Base-by-base conservation (phyloP, 1,139 yeast genomes). In the Hyphopichia wangnamkhiaoensis region DNA sequence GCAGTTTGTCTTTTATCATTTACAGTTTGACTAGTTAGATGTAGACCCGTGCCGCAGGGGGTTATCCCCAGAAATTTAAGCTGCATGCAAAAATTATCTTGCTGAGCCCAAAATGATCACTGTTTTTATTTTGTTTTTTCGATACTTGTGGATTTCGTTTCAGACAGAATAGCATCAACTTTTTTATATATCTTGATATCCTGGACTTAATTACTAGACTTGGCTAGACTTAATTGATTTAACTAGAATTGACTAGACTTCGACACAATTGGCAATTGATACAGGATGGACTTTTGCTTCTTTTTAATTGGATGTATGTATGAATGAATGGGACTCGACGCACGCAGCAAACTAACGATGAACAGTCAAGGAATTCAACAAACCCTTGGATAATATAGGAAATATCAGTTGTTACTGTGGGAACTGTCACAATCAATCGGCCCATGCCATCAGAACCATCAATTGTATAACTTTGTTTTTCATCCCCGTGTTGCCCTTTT, bases 341-440 rank as follows among this genome's bases (percentile, higher is more conserved):
- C 18, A 29, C n/a, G n/a, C n/a, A 24, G 18, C 44, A 37, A 33
- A 42, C 43, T 19, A 32, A 42, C 31, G 37, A 37, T 40, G 28
- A 9, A 15, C 41, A 59, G 65, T 61, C 46, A 59, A 57, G 42
- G 68, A 62, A 33, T 57, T 55, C 37, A 63, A 63, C 37, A 62
- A 58, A 35, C 64, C 62, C 0, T 45, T 64, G 26, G 39, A 45
- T 5, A 66, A 59, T 37, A 48, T 63, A 10, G 68, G 68, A 1
- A 43, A 59, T 37, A 43, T 63, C 8, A 40, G 54, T 10, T 63
- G 70, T 38, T 63, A 63, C 40, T 68, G 74, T 44, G 62, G 65
- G 2, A 65, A 70, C 42, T 72, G 78, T 43, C 77, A 72, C 47
- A 72, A 72, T 49, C 73, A 69, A 41, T 62, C 74, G 18, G 78